Conservation (phyloP, 1,284 basidiomycete genomes). For the Trichosporon sp. region DNA sequence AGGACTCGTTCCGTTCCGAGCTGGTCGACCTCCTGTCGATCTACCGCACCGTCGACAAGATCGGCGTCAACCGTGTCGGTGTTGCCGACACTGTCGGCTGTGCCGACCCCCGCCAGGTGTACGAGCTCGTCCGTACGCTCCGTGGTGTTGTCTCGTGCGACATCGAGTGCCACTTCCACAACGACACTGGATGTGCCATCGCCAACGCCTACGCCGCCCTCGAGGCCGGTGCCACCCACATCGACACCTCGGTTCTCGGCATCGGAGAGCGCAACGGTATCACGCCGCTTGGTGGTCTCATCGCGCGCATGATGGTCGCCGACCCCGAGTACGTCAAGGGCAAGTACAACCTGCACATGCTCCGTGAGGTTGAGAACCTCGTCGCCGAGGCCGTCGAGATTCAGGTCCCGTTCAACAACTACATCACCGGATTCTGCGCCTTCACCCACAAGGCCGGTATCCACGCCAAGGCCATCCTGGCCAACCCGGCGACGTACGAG, state of each 20-base stretch:
- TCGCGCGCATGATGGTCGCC: constrained; percentile 85
- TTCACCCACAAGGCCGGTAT: constrained; percentile 99
- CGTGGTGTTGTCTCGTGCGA: constrained; percentile 93
- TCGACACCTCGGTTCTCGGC: constrained; percentile 89
- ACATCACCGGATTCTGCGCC: constrained; percentile 86
- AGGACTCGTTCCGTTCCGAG: constrained; percentile 99
- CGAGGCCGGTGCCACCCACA: constrained; percentile 97
- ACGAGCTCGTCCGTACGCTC: constrained; percentile 94
- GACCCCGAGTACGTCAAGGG: constrained; percentile 98
- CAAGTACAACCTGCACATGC: constrained; percentile 98
- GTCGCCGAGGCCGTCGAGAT: constrained; percentile 99
- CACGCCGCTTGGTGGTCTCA: constrained; percentile 92
- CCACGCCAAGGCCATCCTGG: constrained; percentile 99
- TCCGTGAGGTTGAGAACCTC: constrained; percentile 97
- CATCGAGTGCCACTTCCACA: constrained; percentile 98
- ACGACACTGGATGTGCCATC: constrained; percentile 90
- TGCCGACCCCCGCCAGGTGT: constrained; percentile 97
- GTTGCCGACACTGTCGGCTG: constrained; percentile 99
- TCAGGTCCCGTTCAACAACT: constrained; percentile 79
- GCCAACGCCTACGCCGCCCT: constrained; percentile 98
- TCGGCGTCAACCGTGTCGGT: constrained; percentile 97
- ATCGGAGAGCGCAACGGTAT: constrained; percentile 99
- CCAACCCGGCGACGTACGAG: constrained; percentile 95
- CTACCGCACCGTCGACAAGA: constrained; percentile 99
- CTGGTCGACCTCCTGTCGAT: constrained; percentile 97